Conservation (phyloP, 2,329 filamentous ascomycete genomes). For the Rhynchosporium agropyri region DNA sequence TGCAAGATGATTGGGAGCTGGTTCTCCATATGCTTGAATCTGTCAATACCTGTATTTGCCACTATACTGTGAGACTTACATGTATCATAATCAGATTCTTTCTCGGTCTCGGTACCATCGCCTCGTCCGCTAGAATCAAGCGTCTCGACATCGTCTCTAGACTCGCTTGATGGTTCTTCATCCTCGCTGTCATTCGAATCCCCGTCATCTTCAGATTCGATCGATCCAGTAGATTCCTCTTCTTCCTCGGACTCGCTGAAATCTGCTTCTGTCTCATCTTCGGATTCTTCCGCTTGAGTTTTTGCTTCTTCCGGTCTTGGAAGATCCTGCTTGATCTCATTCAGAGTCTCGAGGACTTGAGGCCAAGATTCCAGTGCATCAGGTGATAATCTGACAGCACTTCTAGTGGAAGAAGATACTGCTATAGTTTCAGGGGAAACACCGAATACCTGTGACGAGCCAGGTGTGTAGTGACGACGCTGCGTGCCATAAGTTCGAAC, state of each 20-base stretch:
- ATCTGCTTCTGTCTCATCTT: neutral
- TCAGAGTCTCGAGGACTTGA: constrained; percentile 4
- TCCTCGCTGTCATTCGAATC: constrained; percentile 7
- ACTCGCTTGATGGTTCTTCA: constrained; percentile 5
- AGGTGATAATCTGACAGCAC: neutral
- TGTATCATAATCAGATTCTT: neutral
- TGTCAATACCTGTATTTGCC: neutral
- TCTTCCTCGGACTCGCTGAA: constrained; percentile 12
- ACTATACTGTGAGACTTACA: neutral
- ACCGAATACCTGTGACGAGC: constrained; percentile 17
- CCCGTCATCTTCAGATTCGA: constrained; percentile 10
- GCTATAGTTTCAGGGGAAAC: neutral
- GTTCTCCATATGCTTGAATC: constrained; percentile 1
- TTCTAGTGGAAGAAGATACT: neutral
- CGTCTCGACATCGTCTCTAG: neutral
- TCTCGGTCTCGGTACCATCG: neutral
- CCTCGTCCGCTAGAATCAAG: neutral
- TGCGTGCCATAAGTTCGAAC: constrained; percentile 20
- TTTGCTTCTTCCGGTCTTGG: neutral
- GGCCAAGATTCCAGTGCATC: constrained; percentile 14
- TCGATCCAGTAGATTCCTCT: neutral
- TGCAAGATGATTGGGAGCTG: constrained; percentile 21
- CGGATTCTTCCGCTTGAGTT: neutral
- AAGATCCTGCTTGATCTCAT: constrained; percentile 7
- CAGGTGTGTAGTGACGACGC: constrained; percentile 5